Evolutionary conservation across 129 eudicot genomes (phyloP).

Genomic region (Chrysanthemum seticuspe): DNA sequence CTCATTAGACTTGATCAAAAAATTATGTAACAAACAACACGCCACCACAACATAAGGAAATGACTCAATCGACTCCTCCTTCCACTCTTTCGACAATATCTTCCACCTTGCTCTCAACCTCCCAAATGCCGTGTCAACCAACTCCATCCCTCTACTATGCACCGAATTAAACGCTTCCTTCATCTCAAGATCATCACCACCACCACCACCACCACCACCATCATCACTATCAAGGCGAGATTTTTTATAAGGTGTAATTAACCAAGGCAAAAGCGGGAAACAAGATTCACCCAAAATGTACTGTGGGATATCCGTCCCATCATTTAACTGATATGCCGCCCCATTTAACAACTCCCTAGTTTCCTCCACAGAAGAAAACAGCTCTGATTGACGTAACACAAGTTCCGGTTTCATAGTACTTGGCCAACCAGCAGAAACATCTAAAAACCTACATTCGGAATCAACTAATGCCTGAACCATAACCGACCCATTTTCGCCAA

Average conservation of each 20-base stretch:
- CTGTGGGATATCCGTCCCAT: slow-evolving; percentile 63
- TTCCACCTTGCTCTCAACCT: slow-evolving; percentile 63
- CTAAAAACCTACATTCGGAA: slow-evolving; percentile 83
- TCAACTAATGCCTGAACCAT: slow-evolving; percentile 85
- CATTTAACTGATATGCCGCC: slow-evolving; percentile 46
- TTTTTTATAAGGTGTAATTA: slow-evolving; percentile 58
- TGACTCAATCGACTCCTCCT: slow-evolving; percentile 69
- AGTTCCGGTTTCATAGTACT: slow-evolving; percentile 50
- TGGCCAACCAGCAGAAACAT: slow-evolving; percentile 97
- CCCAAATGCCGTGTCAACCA: slow-evolving; percentile 66
- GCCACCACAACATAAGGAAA: slow-evolving; percentile 76
- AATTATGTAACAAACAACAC: slow-evolving; percentile 83
- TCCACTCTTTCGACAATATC: slow-evolving; percentile 65
- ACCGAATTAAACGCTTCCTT: slow-evolving; percentile 65
- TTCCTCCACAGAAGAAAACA: slow-evolving; percentile 65
- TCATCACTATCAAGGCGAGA: slow-evolving; percentile 10
- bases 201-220: slow-evolving; percentile 8
- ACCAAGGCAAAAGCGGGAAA: slow-evolving; percentile 77
- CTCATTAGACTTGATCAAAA: slow-evolving; percentile 78
- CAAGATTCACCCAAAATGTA: slow-evolving; percentile 79
- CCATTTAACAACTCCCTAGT: slow-evolving; percentile 63
- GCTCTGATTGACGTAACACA: slow-evolving; percentile 54
- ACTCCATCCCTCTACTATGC: slow-evolving; percentile 65
- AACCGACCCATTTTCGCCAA: slow-evolving; percentile 65
- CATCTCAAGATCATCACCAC: slow-evolving; percentile 1